Conservation (phyloP, 345 rosid species). For the Eucalyptus fibrosa region DNA sequence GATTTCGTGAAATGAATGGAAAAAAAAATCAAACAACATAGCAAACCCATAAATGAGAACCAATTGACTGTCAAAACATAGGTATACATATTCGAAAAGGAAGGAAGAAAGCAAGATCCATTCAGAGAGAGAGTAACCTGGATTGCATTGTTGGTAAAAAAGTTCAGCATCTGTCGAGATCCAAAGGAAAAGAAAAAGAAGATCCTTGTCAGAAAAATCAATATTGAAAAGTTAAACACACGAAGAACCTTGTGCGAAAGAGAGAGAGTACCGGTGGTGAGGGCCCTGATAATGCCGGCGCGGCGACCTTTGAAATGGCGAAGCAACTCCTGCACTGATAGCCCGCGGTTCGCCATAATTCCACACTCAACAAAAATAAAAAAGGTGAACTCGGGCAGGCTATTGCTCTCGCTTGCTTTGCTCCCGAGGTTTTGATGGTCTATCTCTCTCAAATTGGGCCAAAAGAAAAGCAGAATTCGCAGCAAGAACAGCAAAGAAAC, state of each 20-base stretch:
- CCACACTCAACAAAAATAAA: not conserved
- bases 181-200: not conserved
- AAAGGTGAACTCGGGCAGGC: not conserved
- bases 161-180: not conserved
- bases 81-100: not conserved
- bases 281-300: not conserved
- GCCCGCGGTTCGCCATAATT: not conserved
- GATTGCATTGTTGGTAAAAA: not conserved
- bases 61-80: not conserved
- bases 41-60: not conserved
- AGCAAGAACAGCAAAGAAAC: not conserved
- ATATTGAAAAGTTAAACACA: not conserved
- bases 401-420: not conserved
- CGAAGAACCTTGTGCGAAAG: not conserved
- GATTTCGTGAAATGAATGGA: not conserved
- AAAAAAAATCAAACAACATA: not conserved
- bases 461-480: not conserved
- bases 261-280: not conserved
- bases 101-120: not conserved
- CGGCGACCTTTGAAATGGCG: not conserved
- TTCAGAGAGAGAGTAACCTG: not conserved
- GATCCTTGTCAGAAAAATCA: not conserved
- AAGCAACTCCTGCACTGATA: not conserved
- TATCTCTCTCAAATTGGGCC: not conserved
- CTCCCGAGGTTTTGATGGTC: not conserved